Percentiles rank a stretch among this genome's conserved stretches.
Evolutionary conservation across 2,329 filamentous ascomycete species (phyloP).

Genomic region (Orbilia brochopaga): DNA sequence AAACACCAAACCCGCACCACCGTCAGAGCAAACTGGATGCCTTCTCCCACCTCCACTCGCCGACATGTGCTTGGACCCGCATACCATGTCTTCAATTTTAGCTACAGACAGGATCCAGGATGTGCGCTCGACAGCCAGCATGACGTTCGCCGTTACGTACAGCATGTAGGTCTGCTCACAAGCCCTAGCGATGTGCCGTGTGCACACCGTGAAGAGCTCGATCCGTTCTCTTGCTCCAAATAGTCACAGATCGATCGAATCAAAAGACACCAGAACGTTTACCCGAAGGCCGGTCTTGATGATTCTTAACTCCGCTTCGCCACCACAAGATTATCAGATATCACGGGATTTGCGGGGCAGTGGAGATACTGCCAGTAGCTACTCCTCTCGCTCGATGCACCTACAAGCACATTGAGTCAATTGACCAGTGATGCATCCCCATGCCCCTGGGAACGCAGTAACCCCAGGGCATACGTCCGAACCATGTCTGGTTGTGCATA

Average conservation of each 20-base stretch:
- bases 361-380: no score
- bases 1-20: neutral
- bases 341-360: conserved; percentile 34
- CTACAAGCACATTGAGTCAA: no score
- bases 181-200: neutral
- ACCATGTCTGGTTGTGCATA: conserved; percentile 18
- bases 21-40: neutral
- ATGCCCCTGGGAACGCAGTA: conserved; percentile 8
- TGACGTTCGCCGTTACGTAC: neutral
- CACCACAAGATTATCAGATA: conserved; percentile 27
- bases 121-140: neutral
- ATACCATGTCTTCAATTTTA: conserved; percentile 7
- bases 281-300: conserved; percentile 36
- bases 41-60: neutral
- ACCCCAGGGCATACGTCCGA: conserved; percentile 22
- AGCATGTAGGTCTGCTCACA: neutral
- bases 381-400: conserved; percentile 22
- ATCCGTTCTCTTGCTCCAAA: neutral
- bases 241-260: neutral
- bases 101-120: conserved; percentile 1
- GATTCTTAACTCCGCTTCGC: conserved; percentile 31
- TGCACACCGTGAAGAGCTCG: neutral
- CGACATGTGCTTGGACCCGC: conserved; percentile 3
- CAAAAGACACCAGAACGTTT: conserved; percentile 9
- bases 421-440: conserved; percentile 15